A percentile compares a stretch with the other conserved stretches of the same genome.
These are phyloP conservation scores for Xerocomellus intermedius DNA, from an alignment of 768 basidiomycete genomes.

Conservation along the genomic window DNA sequence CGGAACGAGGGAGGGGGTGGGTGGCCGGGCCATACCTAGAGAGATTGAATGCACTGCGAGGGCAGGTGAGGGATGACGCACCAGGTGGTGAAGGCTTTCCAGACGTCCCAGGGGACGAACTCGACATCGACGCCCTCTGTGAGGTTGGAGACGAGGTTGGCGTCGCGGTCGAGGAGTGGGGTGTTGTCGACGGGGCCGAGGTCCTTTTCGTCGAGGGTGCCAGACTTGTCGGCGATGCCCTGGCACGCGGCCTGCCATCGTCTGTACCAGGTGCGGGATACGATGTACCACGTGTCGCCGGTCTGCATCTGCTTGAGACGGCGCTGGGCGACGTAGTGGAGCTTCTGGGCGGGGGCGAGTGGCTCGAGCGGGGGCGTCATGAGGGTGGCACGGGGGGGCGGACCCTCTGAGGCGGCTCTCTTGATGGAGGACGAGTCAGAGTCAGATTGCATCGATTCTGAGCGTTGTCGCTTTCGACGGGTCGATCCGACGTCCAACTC, in stretches of 20 bases:
- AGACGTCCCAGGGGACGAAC: conserved; percentile 70
- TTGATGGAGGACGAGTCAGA: conserved; percentile 77
- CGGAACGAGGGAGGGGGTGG: conserved; percentile 59
- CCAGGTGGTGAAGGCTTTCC: conserved; percentile 70
- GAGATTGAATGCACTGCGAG: not conserved
- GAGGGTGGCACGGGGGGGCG: conserved; percentile 29
- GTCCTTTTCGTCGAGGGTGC: conserved; percentile 55
- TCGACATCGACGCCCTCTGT: conserved; percentile 70
- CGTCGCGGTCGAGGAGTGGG: conserved; percentile 54
- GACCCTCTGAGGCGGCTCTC: conserved; percentile 72
- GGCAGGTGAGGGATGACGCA: conserved; percentile 6
- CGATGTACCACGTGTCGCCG: conserved; percentile 79
- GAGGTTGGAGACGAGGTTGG: conserved; percentile 43
- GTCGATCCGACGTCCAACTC: conserved; percentile 34
- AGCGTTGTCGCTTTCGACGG: conserved; percentile 69
- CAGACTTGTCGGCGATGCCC: conserved; percentile 68
- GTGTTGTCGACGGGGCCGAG: conserved; percentile 78
- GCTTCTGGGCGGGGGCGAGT: conserved; percentile 45
- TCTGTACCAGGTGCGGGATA: conserved; percentile 69
- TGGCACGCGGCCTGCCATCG: conserved; percentile 74
- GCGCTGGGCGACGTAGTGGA: conserved; percentile 47
- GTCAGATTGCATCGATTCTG: conserved; percentile 72
- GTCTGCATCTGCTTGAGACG: conserved; percentile 50
- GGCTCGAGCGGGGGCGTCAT: conserved; percentile 23
- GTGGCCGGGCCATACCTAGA: conserved; percentile 69